Evolutionary conservation across 1,139 yeast species (phyloP).

Genomic region (Candida tetrigidarum): DNA sequence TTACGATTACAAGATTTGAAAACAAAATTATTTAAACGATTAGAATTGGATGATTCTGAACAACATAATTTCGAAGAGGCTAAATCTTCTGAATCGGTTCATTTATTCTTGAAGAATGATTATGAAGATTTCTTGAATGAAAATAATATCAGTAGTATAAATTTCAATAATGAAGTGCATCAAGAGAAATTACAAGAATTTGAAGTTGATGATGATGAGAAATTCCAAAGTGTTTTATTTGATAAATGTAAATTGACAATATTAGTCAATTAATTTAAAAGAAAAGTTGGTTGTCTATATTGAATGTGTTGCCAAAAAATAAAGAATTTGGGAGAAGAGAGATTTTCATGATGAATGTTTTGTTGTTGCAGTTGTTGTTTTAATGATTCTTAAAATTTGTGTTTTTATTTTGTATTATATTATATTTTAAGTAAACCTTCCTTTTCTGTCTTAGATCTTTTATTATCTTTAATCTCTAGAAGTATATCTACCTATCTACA

Average conservation of each 20-base stretch:
- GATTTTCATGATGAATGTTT: neutral
- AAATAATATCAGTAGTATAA: constrained; percentile 30
- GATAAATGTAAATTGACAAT: constrained; percentile 53
- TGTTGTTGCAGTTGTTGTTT: no score
- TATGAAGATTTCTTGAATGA: constrained; percentile 43
- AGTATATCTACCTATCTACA: no score
- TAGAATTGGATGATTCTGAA: constrained; percentile 32
- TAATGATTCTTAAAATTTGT: constrained; percentile 5
- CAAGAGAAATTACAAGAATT: constrained; percentile 30
- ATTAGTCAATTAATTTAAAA: constrained; percentile 17
- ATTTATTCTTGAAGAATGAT: constrained; percentile 45
- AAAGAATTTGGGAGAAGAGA: no score
- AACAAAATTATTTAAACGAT: constrained; percentile 66
- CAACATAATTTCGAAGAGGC: constrained; percentile 21
- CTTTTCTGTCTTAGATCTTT: neutral
- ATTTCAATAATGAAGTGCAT: constrained; percentile 26
- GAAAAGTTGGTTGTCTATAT: no score
- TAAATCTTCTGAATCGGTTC: constrained; percentile 23
- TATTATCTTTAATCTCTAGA: no score
- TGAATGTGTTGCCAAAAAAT: no score
- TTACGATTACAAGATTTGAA: constrained; percentile 65
- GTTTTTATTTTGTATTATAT: constrained; percentile 4
- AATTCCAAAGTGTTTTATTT: constrained; percentile 45
- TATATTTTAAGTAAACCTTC: constrained; percentile 1
- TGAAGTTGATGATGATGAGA: constrained; percentile 46